Evolutionary conservation across 768 basidiomycete genomes (phyloP), one percentile per base, ranked within the genome.

Genomic region (Podaxis sp.): DNA sequence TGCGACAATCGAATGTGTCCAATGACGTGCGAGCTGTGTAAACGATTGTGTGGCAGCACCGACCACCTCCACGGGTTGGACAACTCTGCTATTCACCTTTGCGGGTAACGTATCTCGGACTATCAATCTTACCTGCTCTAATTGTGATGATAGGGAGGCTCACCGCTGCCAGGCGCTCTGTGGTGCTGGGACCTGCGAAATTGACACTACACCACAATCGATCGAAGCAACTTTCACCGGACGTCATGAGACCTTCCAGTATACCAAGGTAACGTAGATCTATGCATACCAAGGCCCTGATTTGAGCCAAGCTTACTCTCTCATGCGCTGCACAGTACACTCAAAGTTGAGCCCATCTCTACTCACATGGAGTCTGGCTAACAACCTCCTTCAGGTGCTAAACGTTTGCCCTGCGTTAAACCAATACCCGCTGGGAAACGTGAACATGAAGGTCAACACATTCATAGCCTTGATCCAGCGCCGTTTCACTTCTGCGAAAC

Each of bases 201-300:
- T 88, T 13, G 80, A 86, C 56, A 85, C 81, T 0, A 74, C 79
- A 0, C 87, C 87, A 0, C 80, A 83, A 57, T 82, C 85, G 0
- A 79, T 88, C 37, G 82, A 86, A 66, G 83, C 85, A 4, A 86
- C 84, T 0, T 88, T 88, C 65, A 81, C 79, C 0, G 87, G 86
- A 0, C 75, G 71, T 61, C 82, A 87, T 54, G 83, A 86, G 63
- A 85, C 80, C 0, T 88, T 87, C 66, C 80, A 84, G 66, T 88
- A 85, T 55, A 88, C 87, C 0, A 88, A 87, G 77, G 87, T 84
- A 55, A 27, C 29, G 19, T 51, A 29, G 0, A 33, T 3, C 33
- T 33, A 33, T 33, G 6, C 33, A 33, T 3, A 9, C 33, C 33
- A 33, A 33, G 33, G 2, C 2, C 8, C 2, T 33, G 8, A 33